Base-by-base conservation (phyloP, 1,139 yeast genomes). In the Zygotorulaspora mrakii region DNA sequence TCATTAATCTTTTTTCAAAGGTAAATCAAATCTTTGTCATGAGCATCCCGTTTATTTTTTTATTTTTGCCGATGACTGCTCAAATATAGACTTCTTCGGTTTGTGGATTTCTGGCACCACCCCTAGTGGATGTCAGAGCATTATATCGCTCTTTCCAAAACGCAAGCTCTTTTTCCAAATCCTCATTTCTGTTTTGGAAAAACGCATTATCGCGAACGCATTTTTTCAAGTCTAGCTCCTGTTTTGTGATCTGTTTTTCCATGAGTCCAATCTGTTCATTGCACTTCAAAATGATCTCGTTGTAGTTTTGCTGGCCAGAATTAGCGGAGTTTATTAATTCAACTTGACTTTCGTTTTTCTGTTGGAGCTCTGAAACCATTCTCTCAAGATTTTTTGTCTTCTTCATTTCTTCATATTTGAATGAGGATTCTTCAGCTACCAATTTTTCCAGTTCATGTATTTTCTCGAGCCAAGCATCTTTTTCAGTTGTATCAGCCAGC, bases 121-220 rank as follows among this genome's bases (percentile, higher is more conserved):
- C 31, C 37, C 53, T 52, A 23, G 53, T 55, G 3, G 49, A 38
- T 1, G 56, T 45, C n/a, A 59, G 27, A 2, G 48, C 40, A 18
- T 68, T 69, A 47, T 66, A 68, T 43, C 74, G 65, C 33, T 67
- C 68, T 53, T 75, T 76, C 77, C 88, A 78, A 43, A 77, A 79
- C 35, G 75, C 69, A 12, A 82, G 63, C 55, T 85, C 94, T 53
- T 70, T 76, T 59, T 84, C 88, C 48, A 82, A 59, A 42, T 73
- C 64, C 44, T 78, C 61, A 37, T 55, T 59, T 61, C 48, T 55
- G 25, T 55, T 57, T 33, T 56, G 50, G 59, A 59, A 41, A 49
- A 52, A 50, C 36, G 60, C 42, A 59, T 57, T 49, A 54, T 59
- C 60, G 50, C 72, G 43, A 45, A 66, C 48, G 53, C 55, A 44